phyloP scores from a whole-genome alignment of 1,284 basidiomycete species.

The Apiotrichum mycotoxinovorans region DNA sequence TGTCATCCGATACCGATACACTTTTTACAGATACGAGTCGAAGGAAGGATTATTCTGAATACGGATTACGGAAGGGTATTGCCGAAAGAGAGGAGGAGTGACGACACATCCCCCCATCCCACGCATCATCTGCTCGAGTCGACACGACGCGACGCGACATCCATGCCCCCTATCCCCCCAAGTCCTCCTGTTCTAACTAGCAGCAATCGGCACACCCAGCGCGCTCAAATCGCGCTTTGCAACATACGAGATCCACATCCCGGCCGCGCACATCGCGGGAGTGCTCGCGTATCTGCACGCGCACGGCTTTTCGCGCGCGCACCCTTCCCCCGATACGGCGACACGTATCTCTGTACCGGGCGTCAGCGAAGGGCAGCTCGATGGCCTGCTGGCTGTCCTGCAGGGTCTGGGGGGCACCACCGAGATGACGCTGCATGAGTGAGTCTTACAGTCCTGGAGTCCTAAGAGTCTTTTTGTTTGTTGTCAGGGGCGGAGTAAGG shows the following conservation, averaged over 20 bases:
- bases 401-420: constrained; percentile 18
- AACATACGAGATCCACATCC: constrained; percentile 73
- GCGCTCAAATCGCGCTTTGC: constrained; percentile 63
- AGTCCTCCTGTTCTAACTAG: neutral
- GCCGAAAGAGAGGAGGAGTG: too few species aligned
- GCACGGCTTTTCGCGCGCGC: constrained; percentile 58
- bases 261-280: constrained; percentile 58
- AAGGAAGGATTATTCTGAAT: too few species aligned
- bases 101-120: too few species aligned
- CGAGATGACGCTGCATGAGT: constrained; percentile 36
- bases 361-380: constrained; percentile 28
- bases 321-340: constrained; percentile 23
- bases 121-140: too few species aligned
- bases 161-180: constrained; percentile 7
- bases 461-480: neutral
- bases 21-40: too few species aligned
- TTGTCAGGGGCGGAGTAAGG: neutral
- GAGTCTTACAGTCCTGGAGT: constrained; percentile 14
- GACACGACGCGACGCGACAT: too few species aligned
- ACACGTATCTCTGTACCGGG: constrained; percentile 34
- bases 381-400: constrained; percentile 20
- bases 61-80: too few species aligned
- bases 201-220: constrained; percentile 60
- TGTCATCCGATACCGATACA: too few species aligned
- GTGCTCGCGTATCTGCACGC: constrained; percentile 62